Evolutionary conservation across 371 early-diverging fungal genomes (phyloP), one percentile per base, ranked within the genome.

Genomic region (Mucor circinelloides): DNA sequence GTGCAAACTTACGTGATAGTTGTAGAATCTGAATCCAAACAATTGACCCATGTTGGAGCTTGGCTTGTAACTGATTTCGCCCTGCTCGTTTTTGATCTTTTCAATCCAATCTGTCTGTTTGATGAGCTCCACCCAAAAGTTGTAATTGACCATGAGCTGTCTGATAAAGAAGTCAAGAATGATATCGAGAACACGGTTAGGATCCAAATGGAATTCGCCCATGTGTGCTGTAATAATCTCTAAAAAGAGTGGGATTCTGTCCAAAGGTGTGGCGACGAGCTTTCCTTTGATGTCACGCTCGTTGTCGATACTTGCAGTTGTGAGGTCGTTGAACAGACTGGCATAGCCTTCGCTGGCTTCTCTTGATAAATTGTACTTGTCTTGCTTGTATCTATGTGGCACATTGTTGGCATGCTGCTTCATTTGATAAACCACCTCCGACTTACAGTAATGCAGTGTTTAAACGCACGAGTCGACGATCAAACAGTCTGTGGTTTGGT

Each of bases 311-410:
- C 76, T 82, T 12, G 71, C 67, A 50, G 59, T 48, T 2, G 87
- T 78, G 9, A 95, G 63, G 38, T 90, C 89, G 23, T 89, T 85
- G 15, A 93, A 73, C 12, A 97, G 84, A 71, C 93, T 93, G 2
- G 95, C 78, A 73, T 90, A 97, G 0, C 98, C 98, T 66, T 94
- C 94, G 36, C 85, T 87, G 71, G 93, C 94, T 77, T 98, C 98
- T 64, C 94, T 85, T 30, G 91, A 65, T 30, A 98, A 75, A 58
- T 98, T 98, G 83, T 88, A 97, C 75, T 96, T 96, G 71, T 90
- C 88, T 69, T 97, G 97, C 72, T 93, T 93, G 74, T 94, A 96
- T 38, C 87, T 87, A 19, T 3, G 48, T 44, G 50, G n/a, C n/a
- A n/a, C n/a, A n/a, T n/a, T 38, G 12, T 8, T 7, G 13, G 13